Evolutionary conservation across 2,329 filamentous ascomycete species (phyloP).

Genomic region (Pseudocercospora fijiensis): DNA sequence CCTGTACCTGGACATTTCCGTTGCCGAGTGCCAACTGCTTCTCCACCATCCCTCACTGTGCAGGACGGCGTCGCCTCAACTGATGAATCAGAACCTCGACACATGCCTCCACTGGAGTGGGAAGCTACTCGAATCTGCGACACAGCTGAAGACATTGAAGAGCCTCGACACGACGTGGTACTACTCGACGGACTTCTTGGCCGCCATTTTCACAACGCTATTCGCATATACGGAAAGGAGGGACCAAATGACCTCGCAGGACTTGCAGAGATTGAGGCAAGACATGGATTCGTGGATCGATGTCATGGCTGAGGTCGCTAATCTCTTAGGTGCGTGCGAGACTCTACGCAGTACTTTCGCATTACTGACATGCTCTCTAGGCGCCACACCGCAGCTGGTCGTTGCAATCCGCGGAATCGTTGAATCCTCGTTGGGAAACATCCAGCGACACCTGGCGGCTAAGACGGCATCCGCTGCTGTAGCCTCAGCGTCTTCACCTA

Average conservation of each 20-base stretch:
- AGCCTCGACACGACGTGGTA: constrained; percentile 78
- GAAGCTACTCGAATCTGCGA: constrained; percentile 62
- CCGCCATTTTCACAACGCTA: constrained; percentile 70
- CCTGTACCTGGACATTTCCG: constrained; percentile 51
- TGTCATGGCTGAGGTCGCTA: constrained; percentile 65
- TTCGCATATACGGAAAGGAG: constrained; percentile 68
- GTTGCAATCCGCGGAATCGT: constrained; percentile 52
- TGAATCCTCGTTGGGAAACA: constrained; percentile 48
- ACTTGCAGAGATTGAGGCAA: constrained; percentile 59
- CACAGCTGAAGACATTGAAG: constrained; percentile 61
- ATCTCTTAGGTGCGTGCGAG: constrained; percentile 61
- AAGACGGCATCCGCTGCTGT: constrained; percentile 45
- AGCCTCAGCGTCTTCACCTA: constrained; percentile 36
- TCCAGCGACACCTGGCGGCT: constrained; percentile 48
- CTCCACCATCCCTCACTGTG: constrained; percentile 56
- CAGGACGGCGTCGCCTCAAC: constrained; percentile 55
- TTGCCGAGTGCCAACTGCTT: constrained; percentile 51
- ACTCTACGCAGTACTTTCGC: neutral
- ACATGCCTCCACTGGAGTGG: constrained; percentile 65
- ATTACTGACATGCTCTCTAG: constrained; percentile 12
- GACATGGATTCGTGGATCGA: constrained; percentile 71
- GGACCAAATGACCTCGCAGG: constrained; percentile 57
- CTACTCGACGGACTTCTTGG: constrained; percentile 68
- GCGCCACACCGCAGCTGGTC: constrained; percentile 49
- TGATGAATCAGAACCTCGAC: constrained; percentile 55